Evolutionary conservation across 2,329 filamentous ascomycete genomes (phyloP).

Genomic region (Colletotrichum aenigma): DNA sequence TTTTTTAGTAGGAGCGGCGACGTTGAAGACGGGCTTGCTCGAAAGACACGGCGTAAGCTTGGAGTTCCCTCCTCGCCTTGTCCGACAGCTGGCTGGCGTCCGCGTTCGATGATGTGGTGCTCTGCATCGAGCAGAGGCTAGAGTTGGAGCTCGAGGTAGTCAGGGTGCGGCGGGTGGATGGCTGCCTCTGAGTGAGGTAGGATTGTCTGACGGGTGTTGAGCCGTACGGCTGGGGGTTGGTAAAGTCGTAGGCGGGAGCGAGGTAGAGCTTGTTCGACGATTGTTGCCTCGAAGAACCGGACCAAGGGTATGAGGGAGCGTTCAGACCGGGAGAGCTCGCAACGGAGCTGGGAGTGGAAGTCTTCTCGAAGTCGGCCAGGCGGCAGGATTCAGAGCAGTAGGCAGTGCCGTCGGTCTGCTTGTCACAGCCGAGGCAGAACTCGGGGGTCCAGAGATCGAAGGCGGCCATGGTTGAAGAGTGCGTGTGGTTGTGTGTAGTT

Average conservation of each 20-base stretch:
- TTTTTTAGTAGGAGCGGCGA: constrained; percentile 57
- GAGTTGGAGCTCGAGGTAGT: constrained; percentile 81
- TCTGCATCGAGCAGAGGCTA: constrained; percentile 81
- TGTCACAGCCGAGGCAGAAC: constrained; percentile 94
- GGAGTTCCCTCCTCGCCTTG: constrained; percentile 78
- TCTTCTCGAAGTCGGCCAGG: constrained; percentile 84
- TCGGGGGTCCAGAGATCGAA: constrained; percentile 78
- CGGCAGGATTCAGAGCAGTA: constrained; percentile 95
- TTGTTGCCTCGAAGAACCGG: constrained; percentile 33
- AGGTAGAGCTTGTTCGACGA: constrained; percentile 64
- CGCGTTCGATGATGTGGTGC: constrained; percentile 57
- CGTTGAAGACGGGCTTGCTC: constrained; percentile 75
- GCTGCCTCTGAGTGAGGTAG: constrained; percentile 38
- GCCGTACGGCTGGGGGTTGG: constrained; percentile 63
- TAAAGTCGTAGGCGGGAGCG: constrained; percentile 77
- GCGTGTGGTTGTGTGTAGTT: background rate
- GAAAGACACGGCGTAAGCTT: constrained; percentile 86
- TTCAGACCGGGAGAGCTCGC: constrained; percentile 61
- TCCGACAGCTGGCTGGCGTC: constrained; percentile 69
- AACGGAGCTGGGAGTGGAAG: constrained; percentile 60
- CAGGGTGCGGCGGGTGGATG: constrained; percentile 37
- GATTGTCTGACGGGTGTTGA: constrained; percentile 49
- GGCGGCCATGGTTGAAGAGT: background rate
- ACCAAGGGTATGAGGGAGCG: constrained; percentile 56
- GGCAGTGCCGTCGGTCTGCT: constrained; percentile 78